Percentiles rank a stretch among this genome's conserved stretches.
phyloP scores from a whole-genome alignment of 768 basidiomycete species.

The Asterophora parasitica region DNA sequence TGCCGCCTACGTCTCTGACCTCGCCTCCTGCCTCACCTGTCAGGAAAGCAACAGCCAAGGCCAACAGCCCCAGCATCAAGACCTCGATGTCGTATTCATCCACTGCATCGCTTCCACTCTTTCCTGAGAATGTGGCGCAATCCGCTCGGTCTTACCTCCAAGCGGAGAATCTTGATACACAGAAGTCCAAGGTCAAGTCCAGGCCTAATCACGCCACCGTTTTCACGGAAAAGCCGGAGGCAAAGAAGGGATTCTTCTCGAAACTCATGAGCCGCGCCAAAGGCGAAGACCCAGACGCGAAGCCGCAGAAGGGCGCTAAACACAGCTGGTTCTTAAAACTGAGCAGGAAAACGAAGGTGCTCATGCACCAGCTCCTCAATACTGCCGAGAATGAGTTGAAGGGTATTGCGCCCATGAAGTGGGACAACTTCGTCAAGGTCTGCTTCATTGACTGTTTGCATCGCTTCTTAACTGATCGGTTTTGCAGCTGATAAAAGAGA shows the following conservation, averaged over 20 bases:
- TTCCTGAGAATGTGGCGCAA: slow-evolving; percentile 51
- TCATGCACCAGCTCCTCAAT: slow-evolving; percentile 63
- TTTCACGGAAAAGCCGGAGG: slow-evolving; percentile 25
- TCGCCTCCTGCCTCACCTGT: no score
- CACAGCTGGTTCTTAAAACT: slow-evolving; percentile 53
- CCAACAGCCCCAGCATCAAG: slow-evolving; percentile 11
- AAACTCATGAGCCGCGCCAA: slow-evolving; percentile 31
- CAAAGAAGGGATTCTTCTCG: slow-evolving; percentile 47
- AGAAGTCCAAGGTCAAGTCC: slow-evolving; percentile 69
- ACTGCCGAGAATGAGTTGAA: slow-evolving; percentile 51
- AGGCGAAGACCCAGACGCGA: slow-evolving; percentile 31
- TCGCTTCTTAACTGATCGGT: background rate
- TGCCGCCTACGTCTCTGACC: slow-evolving; percentile 15
- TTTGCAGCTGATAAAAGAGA: slow-evolving; percentile 64
- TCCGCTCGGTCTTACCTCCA: slow-evolving; percentile 70
- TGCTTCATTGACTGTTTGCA: slow-evolving; percentile 5
- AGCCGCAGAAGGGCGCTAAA: slow-evolving; percentile 39
- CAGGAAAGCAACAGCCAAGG: slow-evolving; percentile 17
- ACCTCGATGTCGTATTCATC: slow-evolving; percentile 22
- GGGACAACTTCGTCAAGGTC: slow-evolving; percentile 77
- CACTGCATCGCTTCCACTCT: slow-evolving; percentile 31
- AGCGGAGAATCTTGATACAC: slow-evolving; percentile 37
- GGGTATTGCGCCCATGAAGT: slow-evolving; percentile 60
- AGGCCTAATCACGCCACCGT: slow-evolving; percentile 54
- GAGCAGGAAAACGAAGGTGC: slow-evolving; percentile 50